phyloP scores from a whole-genome alignment of 2,329 filamentous ascomycete species.

The Aureobasidium sp. region DNA sequence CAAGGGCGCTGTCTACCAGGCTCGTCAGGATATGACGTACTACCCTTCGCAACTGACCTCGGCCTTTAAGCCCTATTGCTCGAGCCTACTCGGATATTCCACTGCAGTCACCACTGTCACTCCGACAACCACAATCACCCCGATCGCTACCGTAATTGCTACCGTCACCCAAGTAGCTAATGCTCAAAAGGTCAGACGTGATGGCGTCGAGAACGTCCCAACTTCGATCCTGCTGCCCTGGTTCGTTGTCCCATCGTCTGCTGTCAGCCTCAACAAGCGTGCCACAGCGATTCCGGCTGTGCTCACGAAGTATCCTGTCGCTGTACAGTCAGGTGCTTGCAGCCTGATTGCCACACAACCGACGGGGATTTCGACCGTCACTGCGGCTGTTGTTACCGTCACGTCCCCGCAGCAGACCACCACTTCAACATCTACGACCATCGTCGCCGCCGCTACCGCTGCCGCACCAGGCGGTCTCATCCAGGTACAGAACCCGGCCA shows the following conservation, averaged over 20 bases:
- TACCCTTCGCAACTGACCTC: not conserved
- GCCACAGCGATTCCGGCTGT: not conserved
- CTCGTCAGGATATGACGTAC: conserved; percentile 14
- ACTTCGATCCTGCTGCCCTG: not conserved
- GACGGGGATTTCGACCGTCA: not conserved
- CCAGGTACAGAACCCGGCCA: not conserved
- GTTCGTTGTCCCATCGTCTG: not conserved
- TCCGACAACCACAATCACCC: not conserved
- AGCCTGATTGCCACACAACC: not conserved
- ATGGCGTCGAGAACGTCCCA: not conserved
- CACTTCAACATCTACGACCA: not conserved
- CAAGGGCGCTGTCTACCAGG: conserved; percentile 15
- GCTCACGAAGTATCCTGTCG: not conserved
- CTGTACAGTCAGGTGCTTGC: not conserved
- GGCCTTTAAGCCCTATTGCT: conserved; percentile 14
- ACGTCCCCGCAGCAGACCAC: not conserved
- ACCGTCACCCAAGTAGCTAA: not conserved
- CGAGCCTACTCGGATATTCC: conserved; percentile 12
- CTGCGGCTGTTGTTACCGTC: not conserved
- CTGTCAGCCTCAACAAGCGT: not conserved
- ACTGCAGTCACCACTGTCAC: not conserved
- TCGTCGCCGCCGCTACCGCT: not conserved
- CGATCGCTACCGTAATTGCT: not conserved
- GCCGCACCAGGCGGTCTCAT: not conserved
- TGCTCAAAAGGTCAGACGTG: not conserved